These are phyloP conservation scores for Magnolia sinica DNA, from an alignment of 164 flowering plant genomes.

Conservation along the genomic window DNA sequence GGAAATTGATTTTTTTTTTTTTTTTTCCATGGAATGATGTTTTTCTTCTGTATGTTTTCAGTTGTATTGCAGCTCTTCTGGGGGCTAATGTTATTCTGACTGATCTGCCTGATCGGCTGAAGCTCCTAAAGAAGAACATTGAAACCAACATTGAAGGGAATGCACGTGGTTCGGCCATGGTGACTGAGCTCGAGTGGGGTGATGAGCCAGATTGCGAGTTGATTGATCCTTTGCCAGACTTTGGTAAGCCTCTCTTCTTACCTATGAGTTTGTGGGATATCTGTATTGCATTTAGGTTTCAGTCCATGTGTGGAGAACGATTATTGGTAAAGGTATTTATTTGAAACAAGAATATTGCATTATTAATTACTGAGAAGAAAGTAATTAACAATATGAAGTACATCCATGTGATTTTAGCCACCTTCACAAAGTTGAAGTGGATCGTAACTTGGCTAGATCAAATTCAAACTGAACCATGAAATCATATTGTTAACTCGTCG, in stretches of 20 bases:
- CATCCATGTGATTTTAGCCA: too few species aligned
- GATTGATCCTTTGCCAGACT: constrained; percentile 65
- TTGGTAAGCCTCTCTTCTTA: constrained; percentile 33
- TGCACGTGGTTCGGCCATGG: constrained; percentile 60
- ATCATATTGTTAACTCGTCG: too few species aligned
- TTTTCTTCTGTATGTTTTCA: constrained; percentile 24
- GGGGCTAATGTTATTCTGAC: constrained; percentile 77
- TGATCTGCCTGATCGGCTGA: constrained; percentile 83
- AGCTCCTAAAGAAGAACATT: constrained; percentile 74
- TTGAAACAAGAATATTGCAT: too few species aligned
- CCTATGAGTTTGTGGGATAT: background rate
- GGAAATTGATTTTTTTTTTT: too few species aligned
- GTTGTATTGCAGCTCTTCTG: constrained; percentile 83
- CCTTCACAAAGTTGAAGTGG: too few species aligned
- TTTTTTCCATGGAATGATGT: too few species aligned
- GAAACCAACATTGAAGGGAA: constrained; percentile 57
- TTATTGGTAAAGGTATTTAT: too few species aligned
- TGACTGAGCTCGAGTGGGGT: constrained; percentile 76
- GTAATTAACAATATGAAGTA: too few species aligned
- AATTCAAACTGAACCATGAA: too few species aligned
- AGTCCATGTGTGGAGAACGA: too few species aligned
- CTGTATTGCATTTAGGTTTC: background rate
- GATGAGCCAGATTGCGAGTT: constrained; percentile 54
- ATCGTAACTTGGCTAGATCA: too few species aligned
- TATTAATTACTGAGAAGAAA: too few species aligned